phyloP scores from a whole-genome alignment of 306 rosid species.

The Acacia acuminata region DNA sequence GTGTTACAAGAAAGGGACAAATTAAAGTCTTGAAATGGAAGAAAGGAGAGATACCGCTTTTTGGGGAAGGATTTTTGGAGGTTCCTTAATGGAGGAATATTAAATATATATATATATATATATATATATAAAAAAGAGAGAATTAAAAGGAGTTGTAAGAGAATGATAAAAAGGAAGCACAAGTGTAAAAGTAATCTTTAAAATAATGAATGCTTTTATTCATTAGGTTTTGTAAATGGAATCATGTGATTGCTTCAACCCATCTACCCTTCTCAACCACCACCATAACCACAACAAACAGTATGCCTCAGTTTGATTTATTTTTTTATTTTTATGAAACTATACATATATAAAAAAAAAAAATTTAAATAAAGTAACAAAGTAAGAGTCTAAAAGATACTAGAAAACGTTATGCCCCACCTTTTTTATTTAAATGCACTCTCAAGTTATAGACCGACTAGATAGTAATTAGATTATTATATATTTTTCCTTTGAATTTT shows the following conservation, averaged over 20 bases:
- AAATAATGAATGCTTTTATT: conserved; percentile 42
- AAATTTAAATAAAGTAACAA: not conserved
- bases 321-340: not conserved
- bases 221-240: conserved; percentile 45
- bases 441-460: not conserved
- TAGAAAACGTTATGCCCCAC: not conserved
- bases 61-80: conserved; percentile 39
- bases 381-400: not conserved
- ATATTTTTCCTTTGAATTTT: not conserved
- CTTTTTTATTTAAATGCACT: not conserved
- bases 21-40: conserved; percentile 41
- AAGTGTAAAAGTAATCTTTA: conserved; percentile 41
- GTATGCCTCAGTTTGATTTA: not conserved
- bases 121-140: conserved; percentile 1
- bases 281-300: conserved; percentile 43
- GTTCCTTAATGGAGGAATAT: conserved; percentile 36
- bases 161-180: conserved; percentile 33
- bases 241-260: conserved; percentile 68
- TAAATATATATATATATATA: not conserved
- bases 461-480: not conserved
- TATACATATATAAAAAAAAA: too few species aligned
- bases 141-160: not conserved
- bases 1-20: conserved; percentile 52
- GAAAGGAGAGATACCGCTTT: conserved; percentile 59
- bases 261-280: conserved; percentile 90